phyloP scores from a whole-genome alignment of 1,284 basidiomycete genomes.

The Puccinia brachypodii region DNA sequence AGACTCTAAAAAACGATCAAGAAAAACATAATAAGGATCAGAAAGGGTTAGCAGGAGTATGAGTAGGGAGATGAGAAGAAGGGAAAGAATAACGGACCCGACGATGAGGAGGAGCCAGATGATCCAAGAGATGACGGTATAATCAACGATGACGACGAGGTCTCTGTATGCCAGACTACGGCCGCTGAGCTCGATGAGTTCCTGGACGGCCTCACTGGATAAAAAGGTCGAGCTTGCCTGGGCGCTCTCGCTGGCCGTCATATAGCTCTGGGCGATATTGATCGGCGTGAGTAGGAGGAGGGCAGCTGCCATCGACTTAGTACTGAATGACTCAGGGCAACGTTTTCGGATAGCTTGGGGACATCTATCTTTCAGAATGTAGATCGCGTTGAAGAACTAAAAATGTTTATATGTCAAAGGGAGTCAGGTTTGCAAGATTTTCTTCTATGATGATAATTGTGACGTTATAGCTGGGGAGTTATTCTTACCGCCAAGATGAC shows the following conservation, averaged over 20 bases:
- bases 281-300: not conserved
- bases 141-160: not conserved
- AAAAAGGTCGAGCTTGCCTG: not conserved
- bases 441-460: not conserved
- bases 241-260: not conserved
- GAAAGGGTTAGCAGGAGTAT: not conserved
- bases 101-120: constrained; percentile 10
- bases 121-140: constrained; percentile 5
- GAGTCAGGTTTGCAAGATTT: not conserved
- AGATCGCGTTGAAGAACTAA: constrained; percentile 6
- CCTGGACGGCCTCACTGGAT: not conserved
- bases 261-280: not conserved
- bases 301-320: not conserved
- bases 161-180: not conserved
- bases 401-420: not conserved
- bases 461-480: not conserved
- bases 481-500: not conserved
- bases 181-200: not conserved
- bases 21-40: no score
- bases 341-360: not conserved
- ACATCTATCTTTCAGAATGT: not conserved
- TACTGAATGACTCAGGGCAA: not conserved
- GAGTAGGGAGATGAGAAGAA: not conserved
- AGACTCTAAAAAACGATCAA: not conserved
- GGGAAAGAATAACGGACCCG: not conserved